These are phyloP conservation scores for Metschnikowia lochheadii DNA, from an alignment of 805 yeast species.

Conservation along the genomic window DNA sequence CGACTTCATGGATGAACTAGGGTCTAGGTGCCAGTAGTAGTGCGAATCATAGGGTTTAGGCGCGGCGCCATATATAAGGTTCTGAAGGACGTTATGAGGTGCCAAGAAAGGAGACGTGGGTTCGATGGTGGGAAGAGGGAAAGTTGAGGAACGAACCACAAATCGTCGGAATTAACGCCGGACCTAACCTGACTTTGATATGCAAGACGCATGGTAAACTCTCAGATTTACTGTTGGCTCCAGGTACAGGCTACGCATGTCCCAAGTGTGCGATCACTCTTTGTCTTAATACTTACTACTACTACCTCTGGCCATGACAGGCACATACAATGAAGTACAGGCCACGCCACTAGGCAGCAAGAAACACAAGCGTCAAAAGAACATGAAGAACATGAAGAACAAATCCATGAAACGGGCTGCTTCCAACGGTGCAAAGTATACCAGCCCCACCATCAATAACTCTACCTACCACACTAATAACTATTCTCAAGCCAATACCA, in stretches of 20 bases:
- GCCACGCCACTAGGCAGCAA: slow-evolving; percentile 14
- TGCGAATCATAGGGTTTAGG: background rate
- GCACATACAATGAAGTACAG: slow-evolving; percentile 25
- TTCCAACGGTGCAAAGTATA: too few species aligned
- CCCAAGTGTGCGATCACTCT: background rate
- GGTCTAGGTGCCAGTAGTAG: background rate
- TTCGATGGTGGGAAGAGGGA: too few species aligned
- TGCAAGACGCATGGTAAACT: background rate
- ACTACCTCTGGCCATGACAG: slow-evolving; percentile 8
- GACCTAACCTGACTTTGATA: background rate
- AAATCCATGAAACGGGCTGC: background rate
- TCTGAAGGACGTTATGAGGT: background rate
- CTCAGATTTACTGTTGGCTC: background rate
- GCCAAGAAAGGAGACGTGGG: background rate
- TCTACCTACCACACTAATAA: background rate
- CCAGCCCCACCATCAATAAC: too few species aligned
- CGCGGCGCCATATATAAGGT: slow-evolving; percentile 1
- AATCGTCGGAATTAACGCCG: background rate
- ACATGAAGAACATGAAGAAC: background rate
- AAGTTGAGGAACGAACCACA: too few species aligned
- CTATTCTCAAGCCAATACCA: background rate
- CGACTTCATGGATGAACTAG: slow-evolving; percentile 14
- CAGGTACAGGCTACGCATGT: slow-evolving; percentile 3
- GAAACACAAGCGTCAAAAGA: slow-evolving; percentile 5
- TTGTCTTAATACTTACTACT: background rate